phyloP scores from a whole-genome alignment of 2,329 filamentous ascomycete genomes.

The Immersiporthe knoxdaviesiana region DNA sequence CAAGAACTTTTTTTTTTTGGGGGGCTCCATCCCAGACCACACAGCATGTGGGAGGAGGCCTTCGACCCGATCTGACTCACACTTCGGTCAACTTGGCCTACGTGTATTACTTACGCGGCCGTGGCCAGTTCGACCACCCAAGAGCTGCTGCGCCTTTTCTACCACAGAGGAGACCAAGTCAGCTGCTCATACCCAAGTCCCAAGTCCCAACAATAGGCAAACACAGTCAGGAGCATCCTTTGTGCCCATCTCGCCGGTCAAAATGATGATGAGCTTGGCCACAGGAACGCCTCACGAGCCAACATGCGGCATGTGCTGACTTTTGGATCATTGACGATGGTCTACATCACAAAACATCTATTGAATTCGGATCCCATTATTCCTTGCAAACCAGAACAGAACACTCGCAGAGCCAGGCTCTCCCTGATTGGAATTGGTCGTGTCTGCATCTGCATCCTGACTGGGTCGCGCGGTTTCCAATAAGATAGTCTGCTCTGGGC shows the following conservation, averaged over 20 bases:
- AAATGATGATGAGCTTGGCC: not conserved
- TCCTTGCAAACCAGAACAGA: not conserved
- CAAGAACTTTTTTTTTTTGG: not conserved
- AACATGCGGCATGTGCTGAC: not conserved
- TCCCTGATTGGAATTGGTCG: not conserved
- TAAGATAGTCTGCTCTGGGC: not conserved
- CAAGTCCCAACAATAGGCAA: not conserved
- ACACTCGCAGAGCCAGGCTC: not conserved
- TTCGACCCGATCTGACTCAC: not conserved
- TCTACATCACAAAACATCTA: not conserved
- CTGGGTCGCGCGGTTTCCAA: not conserved
- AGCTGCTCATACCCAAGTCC: not conserved
- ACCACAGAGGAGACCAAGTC: not conserved
- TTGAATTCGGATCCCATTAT: not conserved
- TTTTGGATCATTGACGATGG: not conserved
- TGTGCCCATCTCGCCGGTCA: not conserved
- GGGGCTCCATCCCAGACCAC: not conserved
- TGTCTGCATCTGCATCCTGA: not conserved
- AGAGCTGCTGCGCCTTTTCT: constrained; percentile 11
- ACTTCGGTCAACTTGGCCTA: not conserved
- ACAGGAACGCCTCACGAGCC: not conserved
- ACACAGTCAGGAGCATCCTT: not conserved
- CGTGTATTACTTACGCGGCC: constrained; percentile 22
- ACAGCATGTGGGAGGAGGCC: not conserved
- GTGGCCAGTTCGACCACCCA: constrained; percentile 7